Evolutionary conservation across 805 yeast species (phyloP).

Genomic region (Ogataea ramenticola): DNA sequence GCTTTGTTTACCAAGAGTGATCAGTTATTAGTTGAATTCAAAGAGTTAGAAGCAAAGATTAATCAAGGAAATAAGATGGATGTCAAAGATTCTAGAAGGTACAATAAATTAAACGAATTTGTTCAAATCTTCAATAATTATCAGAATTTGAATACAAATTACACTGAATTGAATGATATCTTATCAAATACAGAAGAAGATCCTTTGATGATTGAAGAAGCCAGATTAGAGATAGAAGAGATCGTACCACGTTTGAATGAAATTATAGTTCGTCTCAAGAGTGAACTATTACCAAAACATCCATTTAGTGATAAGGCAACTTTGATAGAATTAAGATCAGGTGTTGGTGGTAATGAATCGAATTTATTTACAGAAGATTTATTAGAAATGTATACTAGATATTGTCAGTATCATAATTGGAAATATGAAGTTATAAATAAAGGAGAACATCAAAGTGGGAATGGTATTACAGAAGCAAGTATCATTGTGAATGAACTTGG

Average conservation of each 20-base stretch:
- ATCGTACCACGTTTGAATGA: constrained; percentile 36
- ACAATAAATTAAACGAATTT: constrained; percentile 37
- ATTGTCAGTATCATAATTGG: constrained; percentile 65
- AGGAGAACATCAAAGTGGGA: constrained; percentile 49
- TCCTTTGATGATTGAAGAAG: constrained; percentile 44
- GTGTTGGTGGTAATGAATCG: constrained; percentile 95
- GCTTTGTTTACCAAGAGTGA: constrained; percentile 42
- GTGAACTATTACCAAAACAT: constrained; percentile 65
- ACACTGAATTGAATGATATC: constrained; percentile 28
- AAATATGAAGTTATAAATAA: constrained; percentile 50
- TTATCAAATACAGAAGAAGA: constrained; percentile 33
- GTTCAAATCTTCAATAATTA: constrained; percentile 36
- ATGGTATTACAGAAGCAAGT: constrained; percentile 72
- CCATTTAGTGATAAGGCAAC: constrained; percentile 73
- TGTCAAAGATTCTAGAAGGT: constrained; percentile 40
- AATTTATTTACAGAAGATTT: constrained; percentile 78
- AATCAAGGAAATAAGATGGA: constrained; percentile 36
- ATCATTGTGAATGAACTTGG: constrained; percentile 69
- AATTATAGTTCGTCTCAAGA: constrained; percentile 40
- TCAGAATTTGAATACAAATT: constrained; percentile 21
- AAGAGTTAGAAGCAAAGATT: constrained; percentile 32
- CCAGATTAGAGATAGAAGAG: constrained; percentile 47
- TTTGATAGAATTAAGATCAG: constrained; percentile 82
- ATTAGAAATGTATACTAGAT: constrained; percentile 72
- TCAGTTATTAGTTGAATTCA: constrained; percentile 32